Conservation (phyloP, 352 stramenopile species). For the Globisporangium spinosum region DNA sequence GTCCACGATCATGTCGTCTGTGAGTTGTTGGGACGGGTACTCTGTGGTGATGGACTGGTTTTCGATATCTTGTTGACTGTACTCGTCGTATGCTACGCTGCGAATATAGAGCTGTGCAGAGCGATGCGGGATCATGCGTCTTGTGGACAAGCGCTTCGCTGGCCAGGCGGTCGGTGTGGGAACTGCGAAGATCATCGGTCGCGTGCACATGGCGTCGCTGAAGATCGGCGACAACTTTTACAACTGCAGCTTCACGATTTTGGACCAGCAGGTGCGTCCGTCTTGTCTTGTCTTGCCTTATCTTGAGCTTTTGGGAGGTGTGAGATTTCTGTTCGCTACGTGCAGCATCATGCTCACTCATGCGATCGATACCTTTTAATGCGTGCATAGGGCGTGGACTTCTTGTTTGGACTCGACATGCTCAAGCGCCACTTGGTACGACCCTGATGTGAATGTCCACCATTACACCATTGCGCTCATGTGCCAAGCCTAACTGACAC, state of each 20-base stretch:
- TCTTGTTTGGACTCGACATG: constrained; percentile 98
- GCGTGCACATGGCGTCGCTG: constrained; percentile 91
- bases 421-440: constrained; percentile 93
- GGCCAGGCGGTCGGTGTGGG: constrained; percentile 94
- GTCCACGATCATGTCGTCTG: constrained; percentile 91
- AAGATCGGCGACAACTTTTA: constrained; percentile 90
- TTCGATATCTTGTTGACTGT: neutral
- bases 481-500: constrained; percentile 1
- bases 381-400: constrained; percentile 89
- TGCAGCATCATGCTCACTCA: too few species aligned
- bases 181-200: constrained; percentile 95
- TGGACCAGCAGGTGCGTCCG: constrained; percentile 66
- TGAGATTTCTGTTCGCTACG: too few species aligned
- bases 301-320: too few species aligned
- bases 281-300: too few species aligned
- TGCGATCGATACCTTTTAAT: too few species aligned
- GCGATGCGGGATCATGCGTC: constrained; percentile 87
- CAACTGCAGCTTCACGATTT: constrained; percentile 94
- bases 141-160: constrained; percentile 87
- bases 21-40: constrained; percentile 23
- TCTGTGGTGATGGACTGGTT: neutral
- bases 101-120: constrained; percentile 74
- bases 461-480: neutral
- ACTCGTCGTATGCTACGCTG: constrained; percentile 1
- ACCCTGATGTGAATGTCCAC: neutral